A percentile compares a stretch with the other conserved stretches of the same genome.
phyloP scores from a whole-genome alignment of 2,329 filamentous ascomycete species.

The Pezicula rhizophila region DNA sequence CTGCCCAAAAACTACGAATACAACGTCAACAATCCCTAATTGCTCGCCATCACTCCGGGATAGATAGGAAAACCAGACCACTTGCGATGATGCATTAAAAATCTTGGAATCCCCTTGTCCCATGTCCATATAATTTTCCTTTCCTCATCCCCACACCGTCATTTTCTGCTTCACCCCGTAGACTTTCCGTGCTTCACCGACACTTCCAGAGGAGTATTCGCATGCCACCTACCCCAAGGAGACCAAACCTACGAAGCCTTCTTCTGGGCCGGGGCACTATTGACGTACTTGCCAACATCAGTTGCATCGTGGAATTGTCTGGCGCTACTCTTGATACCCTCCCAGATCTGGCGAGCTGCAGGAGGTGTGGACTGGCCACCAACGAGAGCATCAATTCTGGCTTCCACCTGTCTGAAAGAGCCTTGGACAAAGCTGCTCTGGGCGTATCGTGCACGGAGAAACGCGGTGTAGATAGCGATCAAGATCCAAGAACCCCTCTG shows the following conservation, averaged over 20 bases:
- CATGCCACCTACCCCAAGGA: not conserved
- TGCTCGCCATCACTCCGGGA: not conserved
- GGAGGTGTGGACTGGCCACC: constrained; percentile 85
- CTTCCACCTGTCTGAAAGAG: constrained; percentile 65
- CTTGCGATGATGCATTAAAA: not conserved
- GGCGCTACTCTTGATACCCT: constrained; percentile 64
- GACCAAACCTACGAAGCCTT: constrained; percentile 39
- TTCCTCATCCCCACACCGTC: not conserved
- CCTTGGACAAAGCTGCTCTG: constrained; percentile 93
- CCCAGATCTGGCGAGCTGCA: constrained; percentile 73
- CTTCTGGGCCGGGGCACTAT: constrained; percentile 45
- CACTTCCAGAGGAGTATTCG: not conserved
- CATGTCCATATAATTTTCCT: not conserved
- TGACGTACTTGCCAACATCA: constrained; percentile 68
- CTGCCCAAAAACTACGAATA: not conserved
- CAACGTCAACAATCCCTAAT: not conserved
- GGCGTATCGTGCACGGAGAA: constrained; percentile 82
- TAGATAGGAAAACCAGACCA: not conserved
- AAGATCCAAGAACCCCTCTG: constrained; percentile 87
- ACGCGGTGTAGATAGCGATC: constrained; percentile 77
- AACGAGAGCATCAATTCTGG: constrained; percentile 73
- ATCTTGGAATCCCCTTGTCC: not conserved
- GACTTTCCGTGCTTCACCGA: constrained; percentile 1
- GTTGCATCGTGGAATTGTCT: constrained; percentile 74
- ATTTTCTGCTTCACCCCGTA: not conserved